Evolutionary conservation across 176 grass and related monocot species (phyloP), one percentile per base, ranked within the genome.

Genomic region (Canna indica): DNA sequence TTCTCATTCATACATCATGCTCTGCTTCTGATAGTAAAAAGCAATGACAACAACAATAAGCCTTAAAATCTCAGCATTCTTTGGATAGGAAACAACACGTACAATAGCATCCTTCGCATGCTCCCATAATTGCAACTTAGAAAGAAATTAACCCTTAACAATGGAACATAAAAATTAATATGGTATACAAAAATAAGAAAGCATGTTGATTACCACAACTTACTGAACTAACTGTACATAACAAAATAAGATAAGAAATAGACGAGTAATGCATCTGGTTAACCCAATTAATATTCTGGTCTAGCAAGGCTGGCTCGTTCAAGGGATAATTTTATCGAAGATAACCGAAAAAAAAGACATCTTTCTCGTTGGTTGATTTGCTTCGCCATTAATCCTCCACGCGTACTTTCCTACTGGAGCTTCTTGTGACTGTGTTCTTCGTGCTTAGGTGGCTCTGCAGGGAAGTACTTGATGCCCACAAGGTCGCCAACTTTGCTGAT

Each of bases 401-500:
- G 7, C 12, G 14, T 66, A 29, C 7, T 64, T 75, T 69, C 22
- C 73, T 76, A 76, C 65, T 81, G 64, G 25, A 73, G 64, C 58
- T 76, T 76, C 57, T 72, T 77, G 24, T 39, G 18, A 18, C 2
- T 45, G 14, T 77, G 30, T 28, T n/a, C 65, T 25, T 27, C 42
- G 18, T 59, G 64, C 70, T 87, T 90, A 50, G 81, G 86, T 31
- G 84, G 84, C 39, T 95, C 91, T 18, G 28, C 69, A 0, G 90
- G 86, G 53, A 95, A 95, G 53, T 90, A 90, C 52, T 95, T 95
- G 81, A 95, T 86, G 45, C 86, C 86, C 1, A 90, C 77, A 60
- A 90, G 83, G 75, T 90, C 81, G 20, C 90, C 86, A 69, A 95
- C 86, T 76, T 85, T 85, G 70, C 86, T 95, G 74, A 95, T 85